phyloP scores from a whole-genome alignment of 2,329 filamentous ascomycete species.

The Claviceps cyperi region DNA sequence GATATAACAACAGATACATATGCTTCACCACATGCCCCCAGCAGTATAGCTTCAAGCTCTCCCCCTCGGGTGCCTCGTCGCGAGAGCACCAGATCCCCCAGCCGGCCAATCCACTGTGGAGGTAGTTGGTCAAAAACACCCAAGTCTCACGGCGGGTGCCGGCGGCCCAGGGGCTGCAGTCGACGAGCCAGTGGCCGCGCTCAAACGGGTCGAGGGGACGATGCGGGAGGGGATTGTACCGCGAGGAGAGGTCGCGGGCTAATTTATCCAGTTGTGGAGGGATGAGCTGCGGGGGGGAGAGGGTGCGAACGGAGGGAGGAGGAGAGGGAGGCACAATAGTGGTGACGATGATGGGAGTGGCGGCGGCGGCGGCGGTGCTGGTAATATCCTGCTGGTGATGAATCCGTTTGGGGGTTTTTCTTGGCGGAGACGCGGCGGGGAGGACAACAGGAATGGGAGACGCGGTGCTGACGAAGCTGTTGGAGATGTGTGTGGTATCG shows the following conservation, averaged over 20 bases:
- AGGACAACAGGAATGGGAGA: constrained; percentile 8
- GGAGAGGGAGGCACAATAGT: constrained; percentile 43
- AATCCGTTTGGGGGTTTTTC: constrained; percentile 13
- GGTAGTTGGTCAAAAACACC: constrained; percentile 44
- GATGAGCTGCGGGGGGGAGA: constrained; percentile 36
- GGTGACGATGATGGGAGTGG: not conserved
- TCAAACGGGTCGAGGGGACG: constrained; percentile 39
- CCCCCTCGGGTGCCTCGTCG: constrained; percentile 15
- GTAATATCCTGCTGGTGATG: constrained; percentile 5
- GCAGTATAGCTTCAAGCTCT: constrained; percentile 52
- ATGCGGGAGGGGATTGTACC: constrained; percentile 34
- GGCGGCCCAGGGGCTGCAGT: constrained; percentile 38
- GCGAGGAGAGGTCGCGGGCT: constrained; percentile 34
- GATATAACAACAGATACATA: constrained; percentile 59
- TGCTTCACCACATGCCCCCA: constrained; percentile 64
- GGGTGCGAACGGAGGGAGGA: constrained; percentile 27
- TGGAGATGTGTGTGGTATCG: constrained; percentile 21
- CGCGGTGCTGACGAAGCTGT: constrained; percentile 13
- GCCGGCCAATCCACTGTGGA: constrained; percentile 44
- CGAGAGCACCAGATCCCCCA: constrained; percentile 52
- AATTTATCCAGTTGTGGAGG: constrained; percentile 38
- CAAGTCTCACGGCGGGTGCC: constrained; percentile 40
- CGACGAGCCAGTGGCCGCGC: constrained; percentile 63
- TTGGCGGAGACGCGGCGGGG: constrained; percentile 5
- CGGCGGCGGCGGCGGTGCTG: not conserved